These are phyloP conservation scores for Pisolithus orientalis DNA, from an alignment of 768 basidiomycete genomes.

Conservation along the genomic window DNA sequence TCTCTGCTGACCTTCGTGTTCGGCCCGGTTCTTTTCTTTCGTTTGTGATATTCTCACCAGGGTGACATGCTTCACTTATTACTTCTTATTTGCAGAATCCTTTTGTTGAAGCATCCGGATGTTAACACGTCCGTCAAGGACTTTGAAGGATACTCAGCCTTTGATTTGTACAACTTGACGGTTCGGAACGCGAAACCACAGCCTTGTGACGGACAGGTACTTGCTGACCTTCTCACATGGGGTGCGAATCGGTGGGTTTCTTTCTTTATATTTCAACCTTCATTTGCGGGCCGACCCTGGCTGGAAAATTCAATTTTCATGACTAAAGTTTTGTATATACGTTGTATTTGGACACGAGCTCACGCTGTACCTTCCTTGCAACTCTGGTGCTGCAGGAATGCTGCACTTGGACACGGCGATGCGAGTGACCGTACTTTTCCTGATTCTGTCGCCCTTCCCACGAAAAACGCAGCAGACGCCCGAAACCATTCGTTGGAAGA, in stretches of 20 bases:
- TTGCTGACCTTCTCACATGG: slow-evolving; percentile 77
- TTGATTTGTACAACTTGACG: slow-evolving; percentile 91
- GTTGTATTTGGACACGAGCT: no score
- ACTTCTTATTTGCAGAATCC: slow-evolving; percentile 41
- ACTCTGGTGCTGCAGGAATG: slow-evolving; percentile 51
- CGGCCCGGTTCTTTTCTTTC: background rate
- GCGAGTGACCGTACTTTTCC: slow-evolving; percentile 72
- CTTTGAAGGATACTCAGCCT: slow-evolving; percentile 82
- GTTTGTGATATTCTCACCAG: background rate
- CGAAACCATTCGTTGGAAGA: slow-evolving; percentile 27
- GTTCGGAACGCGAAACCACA: slow-evolving; percentile 64
- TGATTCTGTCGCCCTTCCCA: slow-evolving; percentile 58
- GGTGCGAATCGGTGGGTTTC: slow-evolving; percentile 65
- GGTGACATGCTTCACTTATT: background rate
- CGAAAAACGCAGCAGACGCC: slow-evolving; percentile 9
- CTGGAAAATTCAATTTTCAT: no score
- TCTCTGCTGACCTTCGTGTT: background rate
- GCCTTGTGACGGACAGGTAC: slow-evolving; percentile 23
- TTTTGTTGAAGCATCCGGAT: slow-evolving; percentile 71
- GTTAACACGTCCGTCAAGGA: slow-evolving; percentile 73
- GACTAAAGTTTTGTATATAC: no score
- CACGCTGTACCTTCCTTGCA: background rate
- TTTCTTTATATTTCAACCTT: slow-evolving; percentile 4
- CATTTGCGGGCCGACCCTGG: no score
- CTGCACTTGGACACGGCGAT: slow-evolving; percentile 80